These are phyloP conservation scores for Colletotrichum spinosum DNA, from an alignment of 2,329 filamentous ascomycete species.

Conservation along the genomic window DNA sequence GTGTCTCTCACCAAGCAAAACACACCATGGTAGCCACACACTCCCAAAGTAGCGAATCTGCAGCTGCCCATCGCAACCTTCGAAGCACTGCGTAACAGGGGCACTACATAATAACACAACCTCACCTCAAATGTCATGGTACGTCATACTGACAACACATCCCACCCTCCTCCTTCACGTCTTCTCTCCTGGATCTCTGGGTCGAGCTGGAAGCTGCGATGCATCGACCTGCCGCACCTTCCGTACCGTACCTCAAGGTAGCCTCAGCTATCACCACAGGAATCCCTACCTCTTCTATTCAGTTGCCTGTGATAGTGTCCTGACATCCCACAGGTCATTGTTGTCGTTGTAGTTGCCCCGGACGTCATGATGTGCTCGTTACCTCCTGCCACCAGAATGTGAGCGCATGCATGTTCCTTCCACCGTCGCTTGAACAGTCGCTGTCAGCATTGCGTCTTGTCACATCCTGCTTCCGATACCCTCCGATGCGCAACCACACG, in stretches of 20 bases:
- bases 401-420: slow-evolving; percentile 20
- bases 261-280: too few species aligned
- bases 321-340: background rate
- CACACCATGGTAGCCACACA: slow-evolving; percentile 11
- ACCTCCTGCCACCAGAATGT: slow-evolving; percentile 11
- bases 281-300: background rate
- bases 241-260: too few species aligned
- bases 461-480: background rate
- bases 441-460: background rate
- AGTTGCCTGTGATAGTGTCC: background rate
- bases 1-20: slow-evolving; percentile 18
- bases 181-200: slow-evolving; percentile 25
- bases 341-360: background rate
- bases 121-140: background rate
- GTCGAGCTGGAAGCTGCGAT: background rate
- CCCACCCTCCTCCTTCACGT: slow-evolving; percentile 14
- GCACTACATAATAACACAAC: background rate
- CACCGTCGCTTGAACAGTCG: background rate
- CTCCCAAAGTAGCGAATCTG: slow-evolving; percentile 17
- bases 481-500: background rate
- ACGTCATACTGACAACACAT: slow-evolving; percentile 36
- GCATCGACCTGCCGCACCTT: too few species aligned
- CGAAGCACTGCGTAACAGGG: slow-evolving; percentile 21
- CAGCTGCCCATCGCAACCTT: slow-evolving; percentile 4
- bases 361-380: background rate